Percentiles rank a stretch among this genome's conserved stretches.
These are phyloP conservation scores for Aureobasidium uvarum DNA, from an alignment of 2,329 filamentous ascomycete species.

Conservation along the genomic window DNA sequence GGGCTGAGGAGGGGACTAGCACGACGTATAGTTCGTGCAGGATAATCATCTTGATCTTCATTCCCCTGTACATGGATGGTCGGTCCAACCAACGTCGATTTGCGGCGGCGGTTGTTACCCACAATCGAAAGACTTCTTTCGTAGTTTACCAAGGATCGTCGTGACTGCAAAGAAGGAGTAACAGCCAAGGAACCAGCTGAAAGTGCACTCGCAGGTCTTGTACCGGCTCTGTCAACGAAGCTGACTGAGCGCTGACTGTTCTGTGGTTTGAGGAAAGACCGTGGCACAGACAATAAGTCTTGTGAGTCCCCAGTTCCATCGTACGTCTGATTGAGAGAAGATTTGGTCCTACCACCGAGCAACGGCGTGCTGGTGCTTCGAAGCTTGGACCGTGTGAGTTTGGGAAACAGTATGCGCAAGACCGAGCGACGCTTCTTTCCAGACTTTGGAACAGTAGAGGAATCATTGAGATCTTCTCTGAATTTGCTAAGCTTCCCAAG, in stretches of 20 bases:
- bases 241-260: slow-evolving; percentile 26
- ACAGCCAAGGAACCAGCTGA: not conserved
- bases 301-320: slow-evolving; percentile 33
- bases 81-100: slow-evolving; percentile 30
- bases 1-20: slow-evolving; percentile 27
- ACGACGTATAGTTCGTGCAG: slow-evolving; percentile 28
- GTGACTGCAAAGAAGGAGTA: slow-evolving; percentile 16
- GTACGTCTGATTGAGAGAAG: slow-evolving; percentile 22
- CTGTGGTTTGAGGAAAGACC: not conserved
- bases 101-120: slow-evolving; percentile 36
- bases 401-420: slow-evolving; percentile 34
- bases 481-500: slow-evolving; percentile 28
- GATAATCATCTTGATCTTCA: slow-evolving; percentile 30
- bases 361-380: slow-evolving; percentile 34
- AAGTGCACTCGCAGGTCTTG: not conserved
- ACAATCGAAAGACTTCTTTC: slow-evolving; percentile 33
- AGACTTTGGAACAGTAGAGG: slow-evolving; percentile 31
- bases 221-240: not conserved
- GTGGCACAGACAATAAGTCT: slow-evolving; percentile 30
- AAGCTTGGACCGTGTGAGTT: slow-evolving; percentile 30
- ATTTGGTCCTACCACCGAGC: slow-evolving; percentile 22
- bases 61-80: slow-evolving; percentile 31
- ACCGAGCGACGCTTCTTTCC: slow-evolving; percentile 36
- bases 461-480: slow-evolving; percentile 26
- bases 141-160: slow-evolving; percentile 34